phyloP scores from a whole-genome alignment of 108 stramenopile species.

The Parietichytrium sp. region DNA sequence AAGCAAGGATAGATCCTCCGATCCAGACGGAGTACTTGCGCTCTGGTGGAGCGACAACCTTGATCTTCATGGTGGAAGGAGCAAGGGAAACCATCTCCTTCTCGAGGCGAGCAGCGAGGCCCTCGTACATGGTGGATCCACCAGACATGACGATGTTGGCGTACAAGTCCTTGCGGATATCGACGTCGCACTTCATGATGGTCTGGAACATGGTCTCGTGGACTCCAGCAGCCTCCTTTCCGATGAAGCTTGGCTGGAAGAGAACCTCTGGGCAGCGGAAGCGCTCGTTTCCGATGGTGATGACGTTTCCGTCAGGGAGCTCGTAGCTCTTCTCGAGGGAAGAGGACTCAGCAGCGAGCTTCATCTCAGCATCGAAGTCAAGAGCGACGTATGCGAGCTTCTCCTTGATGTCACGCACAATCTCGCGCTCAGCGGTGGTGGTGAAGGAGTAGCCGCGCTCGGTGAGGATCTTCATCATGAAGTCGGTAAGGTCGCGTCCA shows the following conservation, averaged over 20 bases:
- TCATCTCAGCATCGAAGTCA: conserved; percentile 68
- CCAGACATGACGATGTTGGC: conserved; percentile 68
- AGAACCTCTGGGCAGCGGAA: conserved; percentile 70
- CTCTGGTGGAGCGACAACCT: conserved; percentile 49
- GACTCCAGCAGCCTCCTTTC: conserved; percentile 93
- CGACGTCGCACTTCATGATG: conserved; percentile 99
- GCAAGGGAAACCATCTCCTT: conserved; percentile 87
- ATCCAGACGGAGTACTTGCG: not conserved
- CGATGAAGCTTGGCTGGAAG: conserved; percentile 82
- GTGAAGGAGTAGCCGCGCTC: conserved; percentile 68
- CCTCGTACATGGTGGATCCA: conserved; percentile 86
- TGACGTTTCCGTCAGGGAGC: conserved; percentile 66
- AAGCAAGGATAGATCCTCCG: conserved; percentile 48
- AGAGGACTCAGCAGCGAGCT: conserved; percentile 64
- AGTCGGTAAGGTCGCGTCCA: conserved; percentile 67
- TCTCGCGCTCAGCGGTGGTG: conserved; percentile 66
- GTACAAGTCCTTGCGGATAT: conserved; percentile 88
- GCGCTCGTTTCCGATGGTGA: conserved; percentile 64
- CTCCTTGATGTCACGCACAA: conserved; percentile 72
- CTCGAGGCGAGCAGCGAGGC: conserved; percentile 96
- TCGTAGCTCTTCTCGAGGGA: conserved; percentile 67
- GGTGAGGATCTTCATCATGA: conserved; percentile 69
- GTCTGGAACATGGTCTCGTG: conserved; percentile 97
- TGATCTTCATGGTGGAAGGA: conserved; percentile 69
- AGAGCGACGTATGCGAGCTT: conserved; percentile 68